Conservation (phyloP, 2,329 filamentous ascomycete species). For the Alternaria longipes region DNA sequence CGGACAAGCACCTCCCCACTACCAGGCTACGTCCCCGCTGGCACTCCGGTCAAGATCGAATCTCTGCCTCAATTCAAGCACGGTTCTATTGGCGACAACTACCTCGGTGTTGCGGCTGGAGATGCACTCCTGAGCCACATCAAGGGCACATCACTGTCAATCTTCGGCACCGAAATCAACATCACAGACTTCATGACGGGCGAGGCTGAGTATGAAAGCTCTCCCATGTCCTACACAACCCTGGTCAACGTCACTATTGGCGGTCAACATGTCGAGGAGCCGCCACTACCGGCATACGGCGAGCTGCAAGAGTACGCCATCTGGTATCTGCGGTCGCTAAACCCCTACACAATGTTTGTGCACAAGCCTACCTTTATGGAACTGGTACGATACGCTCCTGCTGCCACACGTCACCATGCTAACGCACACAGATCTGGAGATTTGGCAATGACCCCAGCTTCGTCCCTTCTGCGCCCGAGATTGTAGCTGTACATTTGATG, state of each 20-base stretch:
- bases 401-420: not conserved
- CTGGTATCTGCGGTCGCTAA: slow-evolving; percentile 78
- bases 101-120: slow-evolving; percentile 71
- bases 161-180: slow-evolving; percentile 83
- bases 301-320: slow-evolving; percentile 74
- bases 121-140: slow-evolving; percentile 75
- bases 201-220: slow-evolving; percentile 67
- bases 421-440: slow-evolving; percentile 66
- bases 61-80: slow-evolving; percentile 58
- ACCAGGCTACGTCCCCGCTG: slow-evolving; percentile 36
- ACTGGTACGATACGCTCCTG: slow-evolving; percentile 61
- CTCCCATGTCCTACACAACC: slow-evolving; percentile 73
- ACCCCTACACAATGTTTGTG: slow-evolving; percentile 77
- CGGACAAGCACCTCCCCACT: slow-evolving; percentile 37
- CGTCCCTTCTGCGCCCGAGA: slow-evolving; percentile 69
- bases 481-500: slow-evolving; percentile 79
- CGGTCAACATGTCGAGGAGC: slow-evolving; percentile 60
- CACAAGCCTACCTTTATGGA: slow-evolving; percentile 77
- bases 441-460: slow-evolving; percentile 76
- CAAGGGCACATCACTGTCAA: slow-evolving; percentile 77
- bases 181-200: slow-evolving; percentile 74
- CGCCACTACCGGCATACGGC: slow-evolving; percentile 68
- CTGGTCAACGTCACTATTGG: slow-evolving; percentile 73
- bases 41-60: slow-evolving; percentile 25
- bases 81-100: slow-evolving; percentile 66